Conservation (phyloP, 352 stramenopile species). For the Phytophthora sansomeana region DNA sequence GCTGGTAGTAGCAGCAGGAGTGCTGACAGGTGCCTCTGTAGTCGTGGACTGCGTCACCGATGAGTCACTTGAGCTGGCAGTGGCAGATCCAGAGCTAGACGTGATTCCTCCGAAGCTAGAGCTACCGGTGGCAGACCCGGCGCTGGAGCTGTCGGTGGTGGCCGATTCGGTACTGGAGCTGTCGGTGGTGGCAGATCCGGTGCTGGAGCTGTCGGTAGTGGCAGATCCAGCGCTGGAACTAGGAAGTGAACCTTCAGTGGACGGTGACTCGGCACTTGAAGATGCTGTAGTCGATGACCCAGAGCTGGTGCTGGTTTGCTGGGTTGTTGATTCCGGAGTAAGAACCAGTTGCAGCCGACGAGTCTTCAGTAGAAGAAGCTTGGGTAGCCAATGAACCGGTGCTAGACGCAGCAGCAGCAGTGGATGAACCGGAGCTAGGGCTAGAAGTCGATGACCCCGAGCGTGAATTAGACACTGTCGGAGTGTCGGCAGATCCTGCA, state of each 20-base stretch:
- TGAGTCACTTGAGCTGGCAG: constrained; percentile 12
- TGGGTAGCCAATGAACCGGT: constrained; percentile 7
- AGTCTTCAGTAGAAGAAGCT: constrained; percentile 1
- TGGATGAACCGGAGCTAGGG: constrained; percentile 23
- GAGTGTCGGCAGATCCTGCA: constrained; percentile 12
- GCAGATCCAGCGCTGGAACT: background rate
- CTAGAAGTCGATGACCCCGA: constrained; percentile 8
- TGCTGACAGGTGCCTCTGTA: constrained; percentile 7
- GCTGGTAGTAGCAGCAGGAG: constrained; percentile 11
- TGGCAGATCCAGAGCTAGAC: constrained; percentile 9
- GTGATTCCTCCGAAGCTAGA: background rate
- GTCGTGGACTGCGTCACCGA: constrained; percentile 3
- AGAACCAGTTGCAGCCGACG: constrained; percentile 1
- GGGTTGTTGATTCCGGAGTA: background rate
- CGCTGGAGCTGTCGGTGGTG: background rate
- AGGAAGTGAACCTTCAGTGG: background rate
- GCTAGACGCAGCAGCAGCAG: constrained; percentile 13
- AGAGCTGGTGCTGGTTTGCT: constrained; percentile 1
- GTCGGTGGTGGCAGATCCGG: constrained; percentile 9
- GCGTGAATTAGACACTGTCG: constrained; percentile 9
- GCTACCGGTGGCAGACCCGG: constrained; percentile 13
- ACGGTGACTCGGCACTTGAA: background rate
- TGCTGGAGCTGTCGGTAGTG: constrained; percentile 1
- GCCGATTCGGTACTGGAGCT: constrained; percentile 12
- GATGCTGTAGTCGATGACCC: background rate